Evolutionary conservation across 2,329 filamentous ascomycete genomes (phyloP).

Genomic region (Fusarium xylarioides): DNA sequence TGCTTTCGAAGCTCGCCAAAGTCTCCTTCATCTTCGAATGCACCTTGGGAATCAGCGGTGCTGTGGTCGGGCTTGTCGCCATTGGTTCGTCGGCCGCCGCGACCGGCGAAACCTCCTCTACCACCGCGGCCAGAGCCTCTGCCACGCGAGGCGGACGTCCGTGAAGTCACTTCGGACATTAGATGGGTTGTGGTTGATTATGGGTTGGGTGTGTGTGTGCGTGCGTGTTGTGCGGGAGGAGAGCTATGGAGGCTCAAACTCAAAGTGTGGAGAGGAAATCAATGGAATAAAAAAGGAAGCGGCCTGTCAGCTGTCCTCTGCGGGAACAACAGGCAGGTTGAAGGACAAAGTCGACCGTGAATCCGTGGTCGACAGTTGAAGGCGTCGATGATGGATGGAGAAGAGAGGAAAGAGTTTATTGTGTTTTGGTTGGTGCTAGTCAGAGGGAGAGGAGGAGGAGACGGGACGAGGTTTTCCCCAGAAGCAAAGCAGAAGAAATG

Average conservation of each 20-base stretch:
- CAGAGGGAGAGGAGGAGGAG: slow-evolving; percentile 45
- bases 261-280: slow-evolving; percentile 45
- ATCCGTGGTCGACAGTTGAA: slow-evolving; percentile 44
- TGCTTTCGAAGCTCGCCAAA: slow-evolving; percentile 91
- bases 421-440: slow-evolving; percentile 38
- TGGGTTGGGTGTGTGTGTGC: slow-evolving; percentile 39
- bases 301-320: slow-evolving; percentile 53
- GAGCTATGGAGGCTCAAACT: slow-evolving; percentile 43
- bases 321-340: slow-evolving; percentile 46
- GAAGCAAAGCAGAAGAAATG: slow-evolving; percentile 48
- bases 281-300: slow-evolving; percentile 34
- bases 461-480: slow-evolving; percentile 52
- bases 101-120: slow-evolving; percentile 77
- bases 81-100: slow-evolving; percentile 78
- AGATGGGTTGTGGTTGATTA: slow-evolving; percentile 55
- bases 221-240: slow-evolving; percentile 38
- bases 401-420: slow-evolving; percentile 30
- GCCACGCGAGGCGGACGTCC: slow-evolving; percentile 84
- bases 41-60: slow-evolving; percentile 66
- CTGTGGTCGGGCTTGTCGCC: slow-evolving; percentile 70
- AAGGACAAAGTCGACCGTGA: slow-evolving; percentile 45
- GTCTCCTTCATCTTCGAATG: slow-evolving; percentile 85
- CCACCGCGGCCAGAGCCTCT: slow-evolving; percentile 91
- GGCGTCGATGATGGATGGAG: slow-evolving; percentile 42
- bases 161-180: slow-evolving; percentile 96